Percentiles rank a stretch among this genome's conserved stretches.
These are phyloP conservation scores for Sporothrix pseudoabietina DNA, from an alignment of 2,329 filamentous ascomycete genomes.

Conservation along the genomic window DNA sequence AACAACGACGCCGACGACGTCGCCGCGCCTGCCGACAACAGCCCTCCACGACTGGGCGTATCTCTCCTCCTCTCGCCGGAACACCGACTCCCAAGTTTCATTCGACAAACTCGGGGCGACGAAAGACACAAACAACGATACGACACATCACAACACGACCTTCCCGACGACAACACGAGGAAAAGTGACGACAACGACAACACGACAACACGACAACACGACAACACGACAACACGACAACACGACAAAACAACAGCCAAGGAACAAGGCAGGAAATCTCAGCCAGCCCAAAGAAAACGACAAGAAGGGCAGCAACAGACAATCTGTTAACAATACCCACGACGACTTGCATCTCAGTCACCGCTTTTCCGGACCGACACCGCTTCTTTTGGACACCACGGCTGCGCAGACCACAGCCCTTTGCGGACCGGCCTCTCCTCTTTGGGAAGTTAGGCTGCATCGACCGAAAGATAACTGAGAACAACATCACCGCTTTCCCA, in stretches of 20 bases:
- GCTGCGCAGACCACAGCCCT: neutral
- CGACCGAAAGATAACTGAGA: neutral
- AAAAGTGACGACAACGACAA: neutral
- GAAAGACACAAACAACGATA: neutral
- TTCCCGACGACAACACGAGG: slow-evolving; percentile 1
- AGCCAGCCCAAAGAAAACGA: neutral
- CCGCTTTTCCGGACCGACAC: slow-evolving; percentile 20
- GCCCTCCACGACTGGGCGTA: slow-evolving; percentile 24
- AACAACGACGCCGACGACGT: slow-evolving; percentile 19
- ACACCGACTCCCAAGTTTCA: neutral
- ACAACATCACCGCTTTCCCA: slow-evolving; percentile 25
- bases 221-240: slow-evolving; percentile 13
- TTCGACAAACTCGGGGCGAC: slow-evolving; percentile 4
- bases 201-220: slow-evolving; percentile 11
- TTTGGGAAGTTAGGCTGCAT: neutral
- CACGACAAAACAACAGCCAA: neutral
- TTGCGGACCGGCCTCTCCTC: neutral
- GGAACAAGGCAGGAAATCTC: neutral
- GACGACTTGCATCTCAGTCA: neutral
- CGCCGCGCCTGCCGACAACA: slow-evolving; percentile 8
- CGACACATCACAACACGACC: neutral
- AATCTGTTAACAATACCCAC: neutral
- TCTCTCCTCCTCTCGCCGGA: neutral
- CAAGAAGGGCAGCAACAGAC: neutral
- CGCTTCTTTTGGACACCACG: slow-evolving; percentile 15